Conservation (phyloP, 2,329 filamentous ascomycete genomes). For the Emydomyces testavorans region DNA sequence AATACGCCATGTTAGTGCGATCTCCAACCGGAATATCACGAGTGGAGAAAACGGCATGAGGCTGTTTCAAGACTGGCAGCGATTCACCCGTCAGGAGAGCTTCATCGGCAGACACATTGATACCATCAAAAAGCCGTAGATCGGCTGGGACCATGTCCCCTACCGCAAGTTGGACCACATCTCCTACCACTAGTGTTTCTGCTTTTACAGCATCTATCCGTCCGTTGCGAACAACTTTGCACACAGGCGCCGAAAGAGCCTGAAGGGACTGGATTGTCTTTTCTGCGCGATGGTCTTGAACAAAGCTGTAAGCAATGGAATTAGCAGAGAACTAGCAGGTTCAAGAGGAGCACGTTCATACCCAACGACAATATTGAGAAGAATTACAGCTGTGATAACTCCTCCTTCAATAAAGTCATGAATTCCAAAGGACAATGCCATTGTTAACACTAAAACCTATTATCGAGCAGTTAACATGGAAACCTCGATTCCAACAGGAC, state of each 20-base stretch:
- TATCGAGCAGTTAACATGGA: constrained; percentile 13
- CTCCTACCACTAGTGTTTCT: constrained; percentile 47
- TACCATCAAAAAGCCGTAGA: constrained; percentile 43
- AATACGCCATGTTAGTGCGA: constrained; percentile 51
- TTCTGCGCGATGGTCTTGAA: constrained; percentile 44
- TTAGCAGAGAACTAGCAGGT: not conserved
- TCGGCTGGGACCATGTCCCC: constrained; percentile 43
- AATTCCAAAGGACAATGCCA: constrained; percentile 50
- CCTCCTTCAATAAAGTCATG: constrained; percentile 48
- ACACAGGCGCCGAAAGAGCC: constrained; percentile 41
- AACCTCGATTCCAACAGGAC: constrained; percentile 4
- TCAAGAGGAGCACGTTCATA: constrained; percentile 14
- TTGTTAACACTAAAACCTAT: constrained; percentile 63
- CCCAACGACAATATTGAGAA: constrained; percentile 47
- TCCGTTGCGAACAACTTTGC: constrained; percentile 41
- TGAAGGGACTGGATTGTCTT: constrained; percentile 45
- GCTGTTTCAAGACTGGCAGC: constrained; percentile 45
- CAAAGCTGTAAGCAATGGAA: constrained; percentile 29
- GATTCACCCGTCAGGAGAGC: constrained; percentile 53
- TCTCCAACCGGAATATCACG: constrained; percentile 45
- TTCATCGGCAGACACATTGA: constrained; percentile 50
- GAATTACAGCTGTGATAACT: constrained; percentile 48
- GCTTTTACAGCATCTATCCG: constrained; percentile 43
- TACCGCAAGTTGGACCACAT: constrained; percentile 43
- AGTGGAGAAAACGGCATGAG: constrained; percentile 32